Evolutionary conservation across 805 yeast genomes (phyloP), one percentile per base, ranked within the genome.

Genomic region (Starmerella roubikii): DNA sequence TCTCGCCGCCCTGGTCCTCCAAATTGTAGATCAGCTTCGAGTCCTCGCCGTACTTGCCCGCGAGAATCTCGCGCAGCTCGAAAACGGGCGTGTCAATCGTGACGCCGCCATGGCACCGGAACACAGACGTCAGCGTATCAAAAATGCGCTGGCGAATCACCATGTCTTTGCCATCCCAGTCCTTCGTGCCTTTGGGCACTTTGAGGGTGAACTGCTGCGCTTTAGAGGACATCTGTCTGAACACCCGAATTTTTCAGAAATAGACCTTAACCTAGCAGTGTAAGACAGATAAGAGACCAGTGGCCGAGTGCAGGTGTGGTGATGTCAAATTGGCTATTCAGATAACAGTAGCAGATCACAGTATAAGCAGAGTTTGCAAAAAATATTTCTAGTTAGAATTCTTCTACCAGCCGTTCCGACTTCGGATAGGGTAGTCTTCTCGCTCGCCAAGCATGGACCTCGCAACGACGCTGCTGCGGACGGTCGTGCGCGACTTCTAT

Each of bases 141-240:
- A 91, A 91, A 44, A 91, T 72, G 29, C 81, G 91, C 53, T 82
- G 88, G 61, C 98, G 76, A 50, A 91, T 74, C 29, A 85, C 80
- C 97, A 91, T 91, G 59, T 91, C 98, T 58, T 80, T 79, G 54
- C 91, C 98, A 47, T 94, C 83, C 98, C 98, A 91, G 61, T 91
- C 98, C 60, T 85, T 86, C 51, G 97, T 61, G 48, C 98, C 98
- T 60, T 91, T 91, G 37, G 98, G 97, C 32, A 93, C 84, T 61
- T 91, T 91, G 57, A 91, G 68, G 45, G 80, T 74, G 58, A 82
- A 85, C 44, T 47, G 46, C 34, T 37, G 31, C 21, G 39, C 41
- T 24, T 40, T 30, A 17, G 43, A 21, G 17, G 44, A 31, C 42
- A 37, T 40, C 21, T 19, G 17, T 4, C 31, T 29, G 8, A 25